Conservation (phyloP, 139 green algal species). For the Asterochloris erici region DNA sequence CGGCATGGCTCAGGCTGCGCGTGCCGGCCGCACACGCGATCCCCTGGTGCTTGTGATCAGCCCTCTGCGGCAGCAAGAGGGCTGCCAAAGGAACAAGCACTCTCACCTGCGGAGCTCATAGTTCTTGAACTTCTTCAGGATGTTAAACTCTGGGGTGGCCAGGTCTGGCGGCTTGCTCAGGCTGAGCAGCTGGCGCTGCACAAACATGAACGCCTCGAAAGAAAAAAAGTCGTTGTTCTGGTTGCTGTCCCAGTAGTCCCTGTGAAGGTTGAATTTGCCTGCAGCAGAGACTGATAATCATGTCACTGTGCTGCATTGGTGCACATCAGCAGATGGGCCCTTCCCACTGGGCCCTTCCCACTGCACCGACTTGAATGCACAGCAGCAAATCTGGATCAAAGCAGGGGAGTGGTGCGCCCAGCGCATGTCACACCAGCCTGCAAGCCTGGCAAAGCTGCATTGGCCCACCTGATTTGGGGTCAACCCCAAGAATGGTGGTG, state of each 20-base stretch:
- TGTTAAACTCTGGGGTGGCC: slow-evolving; percentile 23
- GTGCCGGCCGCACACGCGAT: too few relatives aligned
- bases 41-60: too few relatives aligned
- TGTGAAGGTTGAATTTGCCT: slow-evolving; percentile 35
- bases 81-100: background rate
- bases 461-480: slow-evolving; percentile 19
- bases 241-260: slow-evolving; percentile 23
- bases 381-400: background rate
- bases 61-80: background rate
- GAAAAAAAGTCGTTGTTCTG: slow-evolving; percentile 27
- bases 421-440: too few relatives aligned
- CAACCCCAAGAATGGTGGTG: slow-evolving; percentile 21
- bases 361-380: background rate
- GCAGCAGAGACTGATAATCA: background rate
- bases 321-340: background rate
- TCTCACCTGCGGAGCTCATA: slow-evolving; percentile 27
- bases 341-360: too few relatives aligned
- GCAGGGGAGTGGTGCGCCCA: too few relatives aligned
- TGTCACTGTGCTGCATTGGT: background rate
- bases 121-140: slow-evolving; percentile 32
- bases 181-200: slow-evolving; percentile 19
- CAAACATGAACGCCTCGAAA: slow-evolving; percentile 27
- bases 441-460: too few relatives aligned
- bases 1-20: too few relatives aligned
- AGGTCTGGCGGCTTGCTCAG: slow-evolving; percentile 21